phyloP scores from a whole-genome alignment of 2,329 filamentous ascomycete genomes.

The Phialophora chinensis region DNA sequence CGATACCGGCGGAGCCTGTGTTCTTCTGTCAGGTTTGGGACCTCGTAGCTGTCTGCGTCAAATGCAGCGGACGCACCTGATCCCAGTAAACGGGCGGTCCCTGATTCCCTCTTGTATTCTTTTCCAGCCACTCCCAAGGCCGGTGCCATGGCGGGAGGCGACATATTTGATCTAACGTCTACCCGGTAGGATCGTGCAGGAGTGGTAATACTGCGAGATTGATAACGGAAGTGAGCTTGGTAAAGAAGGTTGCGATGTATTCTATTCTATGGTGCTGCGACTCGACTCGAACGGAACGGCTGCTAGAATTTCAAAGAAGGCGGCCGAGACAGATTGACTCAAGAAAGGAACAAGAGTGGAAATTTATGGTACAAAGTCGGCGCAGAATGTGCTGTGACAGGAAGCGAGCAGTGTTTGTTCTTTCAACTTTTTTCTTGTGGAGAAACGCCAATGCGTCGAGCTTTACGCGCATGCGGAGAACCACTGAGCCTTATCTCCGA shows the following conservation, averaged over 20 bases:
- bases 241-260: background rate
- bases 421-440: slow-evolving; percentile 16
- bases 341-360: background rate
- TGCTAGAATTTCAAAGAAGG: background rate
- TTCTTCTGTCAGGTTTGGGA: slow-evolving; percentile 33
- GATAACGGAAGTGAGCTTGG: background rate
- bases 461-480: background rate
- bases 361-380: background rate
- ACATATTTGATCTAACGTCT: slow-evolving; percentile 23
- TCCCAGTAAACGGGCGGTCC: slow-evolving; percentile 82
- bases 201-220: background rate
- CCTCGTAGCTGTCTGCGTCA: slow-evolving; percentile 40
- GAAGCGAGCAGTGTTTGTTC: slow-evolving; percentile 6
- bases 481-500: slow-evolving; percentile 13
- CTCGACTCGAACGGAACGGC: background rate
- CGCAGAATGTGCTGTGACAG: background rate
- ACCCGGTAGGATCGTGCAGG: background rate
- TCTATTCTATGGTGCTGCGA: background rate
- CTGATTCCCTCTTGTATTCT: slow-evolving; percentile 83
- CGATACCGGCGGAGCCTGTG: slow-evolving; percentile 86
- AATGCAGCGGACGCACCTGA: slow-evolving; percentile 67
- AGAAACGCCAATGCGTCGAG: slow-evolving; percentile 3
- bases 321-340: background rate
- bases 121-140: slow-evolving; percentile 56
- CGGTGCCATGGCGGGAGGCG: slow-evolving; percentile 39